Conservation (phyloP, 495 filamentous ascomycete species). For the Penicillium ucsense region DNA sequence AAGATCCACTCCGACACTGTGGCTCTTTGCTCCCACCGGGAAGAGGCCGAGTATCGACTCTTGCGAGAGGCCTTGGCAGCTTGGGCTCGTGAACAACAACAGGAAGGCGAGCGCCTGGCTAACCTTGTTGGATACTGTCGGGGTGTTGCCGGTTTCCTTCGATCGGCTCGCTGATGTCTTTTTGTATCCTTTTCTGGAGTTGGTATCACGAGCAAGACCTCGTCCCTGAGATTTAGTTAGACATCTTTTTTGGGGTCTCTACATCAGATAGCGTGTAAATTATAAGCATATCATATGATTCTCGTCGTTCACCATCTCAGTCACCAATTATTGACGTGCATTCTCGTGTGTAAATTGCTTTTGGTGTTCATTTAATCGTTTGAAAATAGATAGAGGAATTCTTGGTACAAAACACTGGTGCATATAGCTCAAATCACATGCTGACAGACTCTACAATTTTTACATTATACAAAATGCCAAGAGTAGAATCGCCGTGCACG, state of each 20-base stretch:
- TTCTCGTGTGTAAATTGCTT: no score
- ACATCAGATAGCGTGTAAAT: background rate
- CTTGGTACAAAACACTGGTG: no score
- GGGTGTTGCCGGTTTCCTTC: conserved; percentile 81
- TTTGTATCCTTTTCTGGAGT: no score
- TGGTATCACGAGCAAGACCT: no score
- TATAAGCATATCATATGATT: background rate
- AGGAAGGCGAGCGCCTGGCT: conserved; percentile 59
- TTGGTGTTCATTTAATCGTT: no score
- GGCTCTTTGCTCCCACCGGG: conserved; percentile 30
- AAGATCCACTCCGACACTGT: conserved; percentile 60
- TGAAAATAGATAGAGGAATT: no score
- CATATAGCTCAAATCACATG: no score
- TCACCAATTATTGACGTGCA: no score
- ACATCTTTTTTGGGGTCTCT: background rate
- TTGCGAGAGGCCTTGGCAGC: conserved; percentile 44
- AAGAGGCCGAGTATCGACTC: conserved; percentile 25
- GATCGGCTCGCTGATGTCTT: conserved; percentile 41
- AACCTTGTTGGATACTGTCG: conserved; percentile 75
- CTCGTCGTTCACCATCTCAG: background rate
- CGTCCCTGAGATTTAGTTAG: no score
- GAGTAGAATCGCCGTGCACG: no score
- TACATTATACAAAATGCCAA: no score
- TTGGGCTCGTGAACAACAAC: conserved; percentile 60
- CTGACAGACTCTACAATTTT: no score